These are phyloP conservation scores for Mycena crocata DNA, from an alignment of 768 basidiomycete genomes.

Conservation along the genomic window DNA sequence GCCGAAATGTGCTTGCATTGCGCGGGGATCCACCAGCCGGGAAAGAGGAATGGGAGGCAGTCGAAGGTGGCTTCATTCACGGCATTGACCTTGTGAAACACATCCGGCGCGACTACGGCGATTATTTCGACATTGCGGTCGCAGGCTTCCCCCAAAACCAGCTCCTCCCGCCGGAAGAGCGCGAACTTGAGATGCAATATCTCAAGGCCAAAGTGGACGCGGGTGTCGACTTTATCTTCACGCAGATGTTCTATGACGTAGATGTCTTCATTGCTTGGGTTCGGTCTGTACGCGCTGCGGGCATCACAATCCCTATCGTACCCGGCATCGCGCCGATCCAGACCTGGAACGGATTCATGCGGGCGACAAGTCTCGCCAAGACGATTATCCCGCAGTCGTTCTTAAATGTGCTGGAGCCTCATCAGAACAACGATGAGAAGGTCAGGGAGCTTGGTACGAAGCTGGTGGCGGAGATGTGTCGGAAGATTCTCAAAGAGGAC, in stretches of 20 bases:
- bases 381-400: constrained; percentile 82
- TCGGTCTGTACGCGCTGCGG: constrained; percentile 80
- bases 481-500: constrained; percentile 81
- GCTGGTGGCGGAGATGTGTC: constrained; percentile 95
- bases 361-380: constrained; percentile 82
- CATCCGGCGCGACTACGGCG: constrained; percentile 84
- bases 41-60: constrained; percentile 91
- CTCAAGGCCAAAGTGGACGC: constrained; percentile 93
- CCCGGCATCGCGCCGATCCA: constrained; percentile 97
- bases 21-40: constrained; percentile 94
- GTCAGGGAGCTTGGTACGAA: constrained; percentile 94
- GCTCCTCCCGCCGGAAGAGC: constrained; percentile 77
- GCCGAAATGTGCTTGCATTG: constrained; percentile 92
- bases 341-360: constrained; percentile 94
- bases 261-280: constrained; percentile 95
- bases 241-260: constrained; percentile 98
- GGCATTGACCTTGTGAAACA: constrained; percentile 93
- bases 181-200: constrained; percentile 81
- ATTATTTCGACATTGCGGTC: constrained; percentile 96
- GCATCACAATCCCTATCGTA: constrained; percentile 90
- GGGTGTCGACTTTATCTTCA: constrained; percentile 94
- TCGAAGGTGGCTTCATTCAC: constrained; percentile 90
- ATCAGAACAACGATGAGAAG: constrained; percentile 93
- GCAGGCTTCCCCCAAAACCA: constrained; percentile 93
- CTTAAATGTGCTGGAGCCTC: constrained; percentile 82